Base-by-base conservation (phyloP, 2,329 filamentous ascomycete species). In the Exophiala calicioides region DNA sequence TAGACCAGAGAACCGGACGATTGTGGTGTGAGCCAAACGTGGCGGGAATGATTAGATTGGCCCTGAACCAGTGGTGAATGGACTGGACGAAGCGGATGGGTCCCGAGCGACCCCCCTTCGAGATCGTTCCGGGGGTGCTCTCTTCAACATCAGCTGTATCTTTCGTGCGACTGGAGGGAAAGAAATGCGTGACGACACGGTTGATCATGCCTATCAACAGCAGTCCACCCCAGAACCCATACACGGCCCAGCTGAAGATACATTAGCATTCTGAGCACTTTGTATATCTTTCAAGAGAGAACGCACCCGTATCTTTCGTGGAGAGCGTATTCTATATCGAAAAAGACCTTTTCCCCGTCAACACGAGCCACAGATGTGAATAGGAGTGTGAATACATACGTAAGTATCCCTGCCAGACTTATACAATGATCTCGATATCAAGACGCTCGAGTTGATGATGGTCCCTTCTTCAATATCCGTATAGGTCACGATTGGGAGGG, bases 11-110 rank as follows among this genome's bases (percentile, higher is more conserved):
- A 1, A 72, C 52, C 1, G 65, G 61, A 21, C 69, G 67, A 18
- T 70, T 68, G 30, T 68, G 68, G 34, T 68, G 65, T 10, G 66
- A 61, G 18, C 68, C 66, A 27, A 75, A 67, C 0, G 72, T 64
- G 1, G 71, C 66, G 3, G 75, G 71, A 7, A 72, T 59, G 6
- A 72, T 63, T 7, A 78, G 35, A 54, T 72, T 58, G 2, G 62
- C 64, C 18, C 65, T 56, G 3, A 68, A 16, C 65, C 66, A 70
- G 24, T 65, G 57, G 43, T 62, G 53, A 6, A 52, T 19, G 12
- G 24, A 30, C 9, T 46, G 31, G 24, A 49, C 34, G 39, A 18
- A 7, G 26, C 18, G n/a, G 19, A 15, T 10, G 13, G 12, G 10
- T 9, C 41, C 12, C 8, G 26, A 36, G 13, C 8, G 30, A 33